Conservation (phyloP, 2,329 filamentous ascomycete species). For the Colletotrichum agaves region DNA sequence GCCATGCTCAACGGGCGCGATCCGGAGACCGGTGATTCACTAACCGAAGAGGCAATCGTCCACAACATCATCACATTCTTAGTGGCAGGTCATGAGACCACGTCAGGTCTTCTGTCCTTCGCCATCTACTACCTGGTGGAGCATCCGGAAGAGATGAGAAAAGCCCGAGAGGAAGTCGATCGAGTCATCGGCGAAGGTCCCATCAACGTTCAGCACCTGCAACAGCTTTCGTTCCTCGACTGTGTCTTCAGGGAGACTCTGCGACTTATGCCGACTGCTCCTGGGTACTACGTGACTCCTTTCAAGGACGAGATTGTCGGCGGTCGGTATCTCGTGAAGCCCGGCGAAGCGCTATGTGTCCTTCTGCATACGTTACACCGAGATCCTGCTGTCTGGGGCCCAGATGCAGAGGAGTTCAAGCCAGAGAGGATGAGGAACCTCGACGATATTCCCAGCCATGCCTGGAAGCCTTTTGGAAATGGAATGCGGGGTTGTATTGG, state of each 20-base stretch:
- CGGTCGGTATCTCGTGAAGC: conserved; percentile 63
- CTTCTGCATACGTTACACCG: conserved; percentile 61
- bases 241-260: conserved; percentile 69
- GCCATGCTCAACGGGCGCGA: conserved; percentile 73
- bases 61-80: conserved; percentile 77
- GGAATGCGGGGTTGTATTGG: conserved; percentile 64
- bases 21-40: conserved; percentile 68
- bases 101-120: conserved; percentile 73
- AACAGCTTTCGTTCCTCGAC: conserved; percentile 70
- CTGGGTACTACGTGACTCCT: conserved; percentile 42
- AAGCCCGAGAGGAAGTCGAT: conserved; percentile 76
- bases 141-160: conserved; percentile 66
- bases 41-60: conserved; percentile 68
- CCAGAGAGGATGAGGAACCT: conserved; percentile 69
- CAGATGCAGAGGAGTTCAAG: conserved; percentile 65
- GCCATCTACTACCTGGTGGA: conserved; percentile 73
- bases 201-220: conserved; percentile 67
- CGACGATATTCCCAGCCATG: conserved; percentile 42
- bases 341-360: conserved; percentile 54
- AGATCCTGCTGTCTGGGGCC: conserved; percentile 66
- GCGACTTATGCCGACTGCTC: conserved; percentile 42
- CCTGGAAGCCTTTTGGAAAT: conserved; percentile 65
- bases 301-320: conserved; percentile 56
- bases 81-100: conserved; percentile 77
- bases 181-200: conserved; percentile 67